Percentiles rank a stretch among this genome's conserved stretches.
phyloP scores from a whole-genome alignment of 345 rosid species.

The Rhodomyrtus tomentosa region DNA sequence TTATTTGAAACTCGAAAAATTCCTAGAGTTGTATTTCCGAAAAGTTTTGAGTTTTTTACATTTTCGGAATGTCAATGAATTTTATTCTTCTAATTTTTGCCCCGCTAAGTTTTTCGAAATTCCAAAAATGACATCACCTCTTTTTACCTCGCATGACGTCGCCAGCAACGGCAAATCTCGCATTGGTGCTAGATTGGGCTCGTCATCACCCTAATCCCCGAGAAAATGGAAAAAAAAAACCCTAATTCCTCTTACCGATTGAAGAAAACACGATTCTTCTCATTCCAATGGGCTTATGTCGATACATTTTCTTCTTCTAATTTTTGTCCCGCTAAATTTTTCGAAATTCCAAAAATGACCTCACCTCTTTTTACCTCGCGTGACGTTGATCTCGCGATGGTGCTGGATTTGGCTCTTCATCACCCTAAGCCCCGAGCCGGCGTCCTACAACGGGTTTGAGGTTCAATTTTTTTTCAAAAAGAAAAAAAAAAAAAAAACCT shows the following conservation, averaged over 20 bases:
- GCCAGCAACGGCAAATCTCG: neutral
- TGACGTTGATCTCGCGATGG: accelerated
- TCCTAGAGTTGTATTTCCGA: neutral
- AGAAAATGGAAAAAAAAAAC: too few species aligned
- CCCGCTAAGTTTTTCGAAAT: neutral
- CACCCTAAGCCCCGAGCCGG: neutral
- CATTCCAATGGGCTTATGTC: too few species aligned
- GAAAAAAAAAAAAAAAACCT: too few species aligned
- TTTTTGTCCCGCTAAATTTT: neutral
- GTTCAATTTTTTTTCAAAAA: neutral
- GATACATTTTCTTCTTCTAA: neutral
- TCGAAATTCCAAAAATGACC: too few species aligned
- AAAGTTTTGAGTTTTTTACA: neutral
- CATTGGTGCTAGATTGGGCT: neutral
- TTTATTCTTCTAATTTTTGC: neutral
- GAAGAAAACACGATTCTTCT: too few species aligned
- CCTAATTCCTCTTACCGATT: too few species aligned
- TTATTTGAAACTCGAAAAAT: neutral
- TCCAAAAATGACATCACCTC: neutral
- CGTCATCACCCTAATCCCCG: neutral
- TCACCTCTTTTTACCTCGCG: neutral
- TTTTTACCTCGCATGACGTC: neutral
- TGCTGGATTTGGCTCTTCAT: neutral
- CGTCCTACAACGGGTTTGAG: neutral
- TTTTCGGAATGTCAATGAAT: too few species aligned